These are phyloP conservation scores for Leccinum ambiguum DNA, from an alignment of 1,284 basidiomycete species.

Conservation along the genomic window DNA sequence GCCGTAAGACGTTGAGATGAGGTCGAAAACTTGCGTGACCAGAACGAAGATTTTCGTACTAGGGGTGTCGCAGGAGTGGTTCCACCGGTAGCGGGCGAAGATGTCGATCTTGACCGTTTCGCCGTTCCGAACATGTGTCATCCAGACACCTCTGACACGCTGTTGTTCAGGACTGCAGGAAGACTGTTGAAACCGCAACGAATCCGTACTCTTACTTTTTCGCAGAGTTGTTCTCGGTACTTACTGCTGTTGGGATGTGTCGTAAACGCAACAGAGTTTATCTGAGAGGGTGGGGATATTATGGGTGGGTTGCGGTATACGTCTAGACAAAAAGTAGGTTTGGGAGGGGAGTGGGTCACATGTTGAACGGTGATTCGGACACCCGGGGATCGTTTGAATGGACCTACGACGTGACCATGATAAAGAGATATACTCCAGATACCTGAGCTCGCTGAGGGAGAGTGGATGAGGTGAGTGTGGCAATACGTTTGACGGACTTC, in stretches of 20 bases:
- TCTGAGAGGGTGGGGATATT: slow-evolving; percentile 17
- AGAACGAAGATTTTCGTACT: slow-evolving; percentile 55
- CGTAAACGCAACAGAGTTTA: slow-evolving; percentile 26
- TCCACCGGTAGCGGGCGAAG: not conserved
- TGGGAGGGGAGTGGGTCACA: slow-evolving; percentile 15
- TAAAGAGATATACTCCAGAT: too few species aligned
- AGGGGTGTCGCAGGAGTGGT: slow-evolving; percentile 38
- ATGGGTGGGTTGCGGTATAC: slow-evolving; percentile 24
- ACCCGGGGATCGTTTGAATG: slow-evolving; percentile 15
- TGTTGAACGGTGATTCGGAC: slow-evolving; percentile 21
- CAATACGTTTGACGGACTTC: too few species aligned
- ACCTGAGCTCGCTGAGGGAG: too few species aligned
- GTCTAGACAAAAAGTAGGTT: slow-evolving; percentile 24
- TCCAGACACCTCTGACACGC: slow-evolving; percentile 43
- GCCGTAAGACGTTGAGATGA: slow-evolving; percentile 11
- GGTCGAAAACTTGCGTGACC: slow-evolving; percentile 41
- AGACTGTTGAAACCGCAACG: slow-evolving; percentile 15
- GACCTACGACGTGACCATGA: too few species aligned
- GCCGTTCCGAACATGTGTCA: slow-evolving; percentile 36
- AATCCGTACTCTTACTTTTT: slow-evolving; percentile 28
- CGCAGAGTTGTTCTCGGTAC: slow-evolving; percentile 23
- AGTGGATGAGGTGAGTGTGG: too few species aligned
- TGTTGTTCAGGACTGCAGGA: slow-evolving; percentile 32
- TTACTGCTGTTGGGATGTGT: slow-evolving; percentile 16
- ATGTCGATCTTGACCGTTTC: too few species aligned